These are phyloP conservation scores for Tolypocladium amazonense DNA, from an alignment of 2,329 filamentous ascomycete genomes.

Conservation along the genomic window DNA sequence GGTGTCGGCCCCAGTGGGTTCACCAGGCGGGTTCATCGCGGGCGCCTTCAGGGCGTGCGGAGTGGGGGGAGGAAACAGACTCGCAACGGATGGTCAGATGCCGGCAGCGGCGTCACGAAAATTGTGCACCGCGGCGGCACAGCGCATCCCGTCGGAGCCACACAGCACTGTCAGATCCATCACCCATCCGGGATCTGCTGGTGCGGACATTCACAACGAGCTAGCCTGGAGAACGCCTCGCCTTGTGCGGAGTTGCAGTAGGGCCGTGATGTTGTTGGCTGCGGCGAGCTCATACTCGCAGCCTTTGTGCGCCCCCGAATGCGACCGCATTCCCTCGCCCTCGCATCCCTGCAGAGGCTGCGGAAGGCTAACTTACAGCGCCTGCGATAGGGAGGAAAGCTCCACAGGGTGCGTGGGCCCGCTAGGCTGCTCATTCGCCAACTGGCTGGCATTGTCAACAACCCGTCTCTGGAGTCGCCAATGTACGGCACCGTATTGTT, in stretches of 20 bases:
- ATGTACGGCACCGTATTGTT: neutral
- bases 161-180: neutral
- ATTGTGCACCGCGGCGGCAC: neutral
- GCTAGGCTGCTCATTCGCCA: neutral
- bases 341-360: neutral
- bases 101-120: neutral
- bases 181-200: neutral
- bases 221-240: too few species aligned
- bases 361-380: too few species aligned
- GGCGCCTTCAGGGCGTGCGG: neutral
- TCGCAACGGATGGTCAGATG: neutral
- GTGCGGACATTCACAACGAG: neutral
- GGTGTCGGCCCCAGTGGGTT: neutral
- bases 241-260: neutral
- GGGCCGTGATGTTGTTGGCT: neutral
- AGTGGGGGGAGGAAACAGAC: neutral
- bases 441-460: neutral
- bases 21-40: neutral
- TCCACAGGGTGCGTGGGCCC: neutral
- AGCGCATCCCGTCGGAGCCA: neutral
- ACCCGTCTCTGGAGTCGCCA: neutral
- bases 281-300: neutral
- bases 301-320: neutral
- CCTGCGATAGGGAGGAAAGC: neutral
- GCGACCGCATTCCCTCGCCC: neutral